phyloP scores from a whole-genome alignment of 768 basidiomycete genomes.

The Chalciporus pseudorubinellus region DNA sequence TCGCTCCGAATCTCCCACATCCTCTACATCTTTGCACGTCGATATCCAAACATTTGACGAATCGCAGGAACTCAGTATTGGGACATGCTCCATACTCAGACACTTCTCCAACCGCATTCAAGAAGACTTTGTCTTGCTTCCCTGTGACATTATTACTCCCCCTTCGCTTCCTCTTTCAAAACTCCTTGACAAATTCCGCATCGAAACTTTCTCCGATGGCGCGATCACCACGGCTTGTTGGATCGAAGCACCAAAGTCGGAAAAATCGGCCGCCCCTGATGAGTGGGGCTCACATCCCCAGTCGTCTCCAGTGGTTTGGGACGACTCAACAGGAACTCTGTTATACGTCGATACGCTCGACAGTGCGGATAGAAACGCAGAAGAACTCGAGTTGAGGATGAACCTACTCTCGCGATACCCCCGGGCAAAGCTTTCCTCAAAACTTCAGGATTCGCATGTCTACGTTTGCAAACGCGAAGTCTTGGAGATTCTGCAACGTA shows the following conservation, averaged over 20 bases:
- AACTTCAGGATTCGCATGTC: slow-evolving; percentile 82
- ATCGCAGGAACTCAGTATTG: slow-evolving; percentile 58
- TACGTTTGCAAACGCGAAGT: slow-evolving; percentile 81
- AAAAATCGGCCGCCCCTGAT: slow-evolving; percentile 56
- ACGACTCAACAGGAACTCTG: slow-evolving; percentile 61
- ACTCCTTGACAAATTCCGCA: slow-evolving; percentile 80
- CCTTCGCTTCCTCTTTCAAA: slow-evolving; percentile 63
- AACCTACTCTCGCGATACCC: slow-evolving; percentile 77
- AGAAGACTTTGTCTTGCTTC: slow-evolving; percentile 84
- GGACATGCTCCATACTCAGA: slow-evolving; percentile 73
- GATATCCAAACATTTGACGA: slow-evolving; percentile 83
- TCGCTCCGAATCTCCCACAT: slow-evolving; percentile 67
- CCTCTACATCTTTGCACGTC: slow-evolving; percentile 61
- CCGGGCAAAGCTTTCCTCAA: slow-evolving; percentile 61
- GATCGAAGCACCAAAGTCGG: slow-evolving; percentile 49
- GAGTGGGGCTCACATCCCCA: slow-evolving; percentile 60
- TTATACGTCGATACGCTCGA: slow-evolving; percentile 73
- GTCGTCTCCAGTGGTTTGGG: slow-evolving; percentile 61
- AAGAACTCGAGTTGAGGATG: slow-evolving; percentile 76
- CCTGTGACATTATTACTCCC: slow-evolving; percentile 89
- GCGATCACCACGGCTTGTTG: slow-evolving; percentile 67
- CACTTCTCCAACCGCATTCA: slow-evolving; percentile 75
- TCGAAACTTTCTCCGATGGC: slow-evolving; percentile 61
- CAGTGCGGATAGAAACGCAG: slow-evolving; percentile 60
- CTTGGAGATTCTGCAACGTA: slow-evolving; percentile 67